A percentile compares a stretch with the other conserved stretches of the same genome.
These are phyloP conservation scores for Fusarium duplospermum DNA, from an alignment of 2,329 filamentous ascomycete species.

Conservation along the genomic window DNA sequence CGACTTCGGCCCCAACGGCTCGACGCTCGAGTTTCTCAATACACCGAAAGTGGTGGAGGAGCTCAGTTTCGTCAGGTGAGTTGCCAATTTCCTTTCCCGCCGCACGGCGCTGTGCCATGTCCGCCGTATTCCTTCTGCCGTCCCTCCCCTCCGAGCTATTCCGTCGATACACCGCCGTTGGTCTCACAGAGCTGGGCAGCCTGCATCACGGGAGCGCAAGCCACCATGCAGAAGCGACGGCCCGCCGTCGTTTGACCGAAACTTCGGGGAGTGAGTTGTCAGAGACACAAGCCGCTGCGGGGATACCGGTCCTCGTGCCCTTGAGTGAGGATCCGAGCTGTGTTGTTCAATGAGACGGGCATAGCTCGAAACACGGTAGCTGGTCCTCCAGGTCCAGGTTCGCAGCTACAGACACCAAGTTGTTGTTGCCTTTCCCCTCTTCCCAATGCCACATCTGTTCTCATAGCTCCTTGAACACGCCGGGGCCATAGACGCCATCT, in stretches of 20 bases:
- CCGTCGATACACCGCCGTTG: conserved; percentile 11
- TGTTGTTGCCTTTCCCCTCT: background rate
- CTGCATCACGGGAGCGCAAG: conserved; percentile 5
- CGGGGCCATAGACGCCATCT: background rate
- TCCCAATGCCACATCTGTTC: background rate
- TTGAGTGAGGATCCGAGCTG: background rate
- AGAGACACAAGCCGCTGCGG: conserved; percentile 4
- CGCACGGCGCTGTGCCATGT: background rate
- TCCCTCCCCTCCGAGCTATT: background rate
- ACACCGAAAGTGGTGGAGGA: conserved; percentile 72
- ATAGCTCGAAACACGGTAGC: background rate
- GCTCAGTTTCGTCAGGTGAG: conserved; percentile 79
- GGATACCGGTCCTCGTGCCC: conserved; percentile 11
- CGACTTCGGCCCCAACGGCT: conserved; percentile 66
- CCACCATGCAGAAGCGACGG: background rate
- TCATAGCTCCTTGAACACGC: background rate
- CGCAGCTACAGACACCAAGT: background rate
- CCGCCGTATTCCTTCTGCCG: background rate
- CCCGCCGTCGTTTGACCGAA: conserved; percentile 6
- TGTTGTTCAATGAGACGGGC: background rate
- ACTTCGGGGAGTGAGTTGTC: conserved; percentile 9
- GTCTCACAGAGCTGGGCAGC: conserved; percentile 4
- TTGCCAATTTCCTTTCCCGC: conserved; percentile 10
- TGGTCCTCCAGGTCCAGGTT: background rate
- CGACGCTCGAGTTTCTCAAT: conserved; percentile 68